phyloP scores from a whole-genome alignment of 768 basidiomycete genomes.

The Termitomyces sp. region DNA sequence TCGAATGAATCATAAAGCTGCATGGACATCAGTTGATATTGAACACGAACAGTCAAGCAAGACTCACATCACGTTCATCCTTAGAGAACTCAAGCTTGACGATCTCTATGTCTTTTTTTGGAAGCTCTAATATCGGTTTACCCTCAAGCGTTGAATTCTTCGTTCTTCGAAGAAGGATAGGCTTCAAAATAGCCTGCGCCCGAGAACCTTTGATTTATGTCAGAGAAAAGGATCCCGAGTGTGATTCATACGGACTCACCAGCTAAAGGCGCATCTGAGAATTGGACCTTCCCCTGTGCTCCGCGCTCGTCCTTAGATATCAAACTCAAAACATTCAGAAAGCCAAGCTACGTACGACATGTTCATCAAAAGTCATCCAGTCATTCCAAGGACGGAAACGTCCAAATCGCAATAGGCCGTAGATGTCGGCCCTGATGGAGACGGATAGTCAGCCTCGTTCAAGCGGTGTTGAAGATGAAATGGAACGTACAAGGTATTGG shows the following conservation, averaged over 20 bases:
- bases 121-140: conserved; percentile 62
- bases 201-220: conserved; percentile 37
- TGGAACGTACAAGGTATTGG: conserved; percentile 55
- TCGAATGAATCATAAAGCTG: conserved; percentile 61
- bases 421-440: conserved; percentile 55
- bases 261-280: conserved; percentile 57
- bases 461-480: not conserved
- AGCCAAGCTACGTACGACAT: conserved; percentile 39
- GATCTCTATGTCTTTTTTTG: conserved; percentile 55
- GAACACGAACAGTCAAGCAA: not conserved
- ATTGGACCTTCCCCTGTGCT: conserved; percentile 48
- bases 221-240: not conserved
- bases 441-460: not conserved
- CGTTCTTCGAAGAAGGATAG: conserved; percentile 68
- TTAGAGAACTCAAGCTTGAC: conserved; percentile 57
- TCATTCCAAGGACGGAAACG: conserved; percentile 70
- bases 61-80: conserved; percentile 60
- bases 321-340: not conserved
- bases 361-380: conserved; percentile 62
- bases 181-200: conserved; percentile 65
- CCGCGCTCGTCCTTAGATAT: conserved; percentile 21
- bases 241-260: conserved; percentile 26
- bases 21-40: not conserved
- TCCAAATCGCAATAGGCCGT: conserved; percentile 68
- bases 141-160: conserved; percentile 68